Conservation (phyloP, 768 basidiomycete species). For the Suillus paluster region DNA sequence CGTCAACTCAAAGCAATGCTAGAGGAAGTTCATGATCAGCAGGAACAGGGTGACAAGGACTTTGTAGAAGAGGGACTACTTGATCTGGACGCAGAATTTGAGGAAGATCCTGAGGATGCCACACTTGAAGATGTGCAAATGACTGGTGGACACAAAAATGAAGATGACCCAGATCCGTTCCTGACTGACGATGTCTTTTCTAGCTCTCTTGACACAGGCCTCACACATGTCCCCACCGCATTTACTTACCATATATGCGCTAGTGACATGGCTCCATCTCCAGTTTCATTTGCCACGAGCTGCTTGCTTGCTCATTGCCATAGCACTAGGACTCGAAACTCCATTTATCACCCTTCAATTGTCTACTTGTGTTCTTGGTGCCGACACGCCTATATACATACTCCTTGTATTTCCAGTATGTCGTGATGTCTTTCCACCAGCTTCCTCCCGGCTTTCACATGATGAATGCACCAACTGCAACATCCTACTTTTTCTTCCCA, state of each 20-base stretch:
- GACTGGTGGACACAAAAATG: not conserved
- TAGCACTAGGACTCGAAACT: slow-evolving; percentile 14
- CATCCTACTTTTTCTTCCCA: slow-evolving; percentile 3
- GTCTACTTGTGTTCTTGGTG: slow-evolving; percentile 19
- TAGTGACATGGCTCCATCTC: slow-evolving; percentile 32
- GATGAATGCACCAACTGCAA: slow-evolving; percentile 7
- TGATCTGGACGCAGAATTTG: slow-evolving; percentile 3
- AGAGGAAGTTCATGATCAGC: not conserved
- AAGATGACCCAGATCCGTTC: slow-evolving; percentile 3
- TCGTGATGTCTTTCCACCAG: slow-evolving; percentile 22
- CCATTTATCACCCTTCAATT: slow-evolving; percentile 24
- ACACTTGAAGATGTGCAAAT: slow-evolving; percentile 9
- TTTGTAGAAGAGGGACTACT: too few relatives aligned
- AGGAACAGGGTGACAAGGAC: too few relatives aligned
- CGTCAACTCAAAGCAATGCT: not conserved
- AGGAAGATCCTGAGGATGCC: slow-evolving; percentile 8
- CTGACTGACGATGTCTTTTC: slow-evolving; percentile 6
- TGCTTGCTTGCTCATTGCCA: slow-evolving; percentile 21
- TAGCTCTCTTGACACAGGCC: slow-evolving; percentile 3
- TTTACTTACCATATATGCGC: slow-evolving; percentile 27
- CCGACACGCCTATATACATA: slow-evolving; percentile 22
- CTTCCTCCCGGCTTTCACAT: slow-evolving; percentile 1
- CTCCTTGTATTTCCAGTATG: slow-evolving; percentile 30
- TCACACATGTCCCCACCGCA: slow-evolving; percentile 22
- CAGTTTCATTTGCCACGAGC: slow-evolving; percentile 31